phyloP scores from a whole-genome alignment of 371 early-diverging fungal species.

The Catenaria anguillulae region DNA sequence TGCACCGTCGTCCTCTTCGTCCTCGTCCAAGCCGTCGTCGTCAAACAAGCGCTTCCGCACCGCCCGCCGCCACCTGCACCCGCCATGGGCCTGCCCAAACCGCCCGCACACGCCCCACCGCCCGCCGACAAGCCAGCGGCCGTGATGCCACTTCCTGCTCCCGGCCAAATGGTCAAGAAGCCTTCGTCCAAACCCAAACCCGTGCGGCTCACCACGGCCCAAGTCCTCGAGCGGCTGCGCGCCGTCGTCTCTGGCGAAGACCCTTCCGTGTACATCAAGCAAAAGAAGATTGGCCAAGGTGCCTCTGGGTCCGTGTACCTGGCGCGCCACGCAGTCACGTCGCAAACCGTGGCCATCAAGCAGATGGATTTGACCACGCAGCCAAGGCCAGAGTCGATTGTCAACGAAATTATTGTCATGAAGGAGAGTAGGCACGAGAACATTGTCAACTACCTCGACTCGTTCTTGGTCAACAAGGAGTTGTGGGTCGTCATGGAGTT shows the following conservation, averaged over 20 bases:
- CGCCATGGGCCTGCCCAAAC: too few relatives aligned
- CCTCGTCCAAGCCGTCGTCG: too few relatives aligned
- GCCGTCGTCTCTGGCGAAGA: conserved; percentile 73
- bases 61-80: too few relatives aligned
- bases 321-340: conserved; percentile 49
- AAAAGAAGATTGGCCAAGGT: conserved; percentile 92
- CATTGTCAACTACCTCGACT: conserved; percentile 86
- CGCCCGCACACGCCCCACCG: too few relatives aligned
- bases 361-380: conserved; percentile 88
- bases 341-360: conserved; percentile 82
- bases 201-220: too few relatives aligned
- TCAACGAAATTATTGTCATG: conserved; percentile 92
- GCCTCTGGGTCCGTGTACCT: conserved; percentile 93
- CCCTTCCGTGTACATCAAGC: conserved; percentile 70
- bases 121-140: too few relatives aligned
- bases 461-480: conserved; percentile 50
- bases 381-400: conserved; percentile 83
- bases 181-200: too few relatives aligned
- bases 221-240: conserved; percentile 77
- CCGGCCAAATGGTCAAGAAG: too few relatives aligned
- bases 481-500: conserved; percentile 98
- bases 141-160: too few relatives aligned
- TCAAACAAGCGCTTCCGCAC: too few relatives aligned
- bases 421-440: conserved; percentile 85
- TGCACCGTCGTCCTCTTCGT: too few relatives aligned